phyloP scores from a whole-genome alignment of 2,329 filamentous ascomycete genomes.

The Dryadomyces sulphureus region DNA sequence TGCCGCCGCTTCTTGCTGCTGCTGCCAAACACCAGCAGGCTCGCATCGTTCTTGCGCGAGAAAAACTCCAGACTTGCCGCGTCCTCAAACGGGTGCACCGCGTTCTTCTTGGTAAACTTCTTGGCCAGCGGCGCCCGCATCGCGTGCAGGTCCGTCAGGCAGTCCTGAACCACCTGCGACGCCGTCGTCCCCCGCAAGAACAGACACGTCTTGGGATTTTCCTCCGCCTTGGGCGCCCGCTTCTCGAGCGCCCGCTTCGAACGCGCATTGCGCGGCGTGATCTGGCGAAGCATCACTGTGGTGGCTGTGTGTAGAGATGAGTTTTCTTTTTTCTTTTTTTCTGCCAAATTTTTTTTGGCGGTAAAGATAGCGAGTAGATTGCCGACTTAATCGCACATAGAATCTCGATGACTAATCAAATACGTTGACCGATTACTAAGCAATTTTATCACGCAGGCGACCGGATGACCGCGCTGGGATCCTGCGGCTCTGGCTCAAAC shows the following conservation, averaged over 20 bases:
- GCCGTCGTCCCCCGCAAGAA: constrained; percentile 80
- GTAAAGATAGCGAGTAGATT: background rate
- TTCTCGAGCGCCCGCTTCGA: constrained; percentile 92
- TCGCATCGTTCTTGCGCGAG: constrained; percentile 88
- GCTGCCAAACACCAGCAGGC: constrained; percentile 55
- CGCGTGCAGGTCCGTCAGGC: constrained; percentile 69
- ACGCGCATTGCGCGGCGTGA: constrained; percentile 57
- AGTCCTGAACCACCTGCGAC: constrained; percentile 69
- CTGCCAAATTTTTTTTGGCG: constrained; percentile 1
- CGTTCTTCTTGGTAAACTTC: constrained; percentile 95
- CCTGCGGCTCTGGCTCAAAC: constrained; percentile 33
- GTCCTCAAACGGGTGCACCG: constrained; percentile 78
- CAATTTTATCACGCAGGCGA: constrained; percentile 18
- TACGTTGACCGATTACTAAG: background rate
- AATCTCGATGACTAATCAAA: background rate
- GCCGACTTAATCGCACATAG: background rate
- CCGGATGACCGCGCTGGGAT: constrained; percentile 25
- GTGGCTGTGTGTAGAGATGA: background rate
- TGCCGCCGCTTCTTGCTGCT: constrained; percentile 94
- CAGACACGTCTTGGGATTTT: constrained; percentile 82
- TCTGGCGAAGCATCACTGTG: constrained; percentile 11
- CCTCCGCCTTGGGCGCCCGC: constrained; percentile 73
- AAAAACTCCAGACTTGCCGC: constrained; percentile 52
- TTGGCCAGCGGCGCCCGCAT: constrained; percentile 74
- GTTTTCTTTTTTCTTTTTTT: background rate